These are phyloP conservation scores for Globisporangium polare DNA, from an alignment of 352 stramenopile species.

Conservation along the genomic window DNA sequence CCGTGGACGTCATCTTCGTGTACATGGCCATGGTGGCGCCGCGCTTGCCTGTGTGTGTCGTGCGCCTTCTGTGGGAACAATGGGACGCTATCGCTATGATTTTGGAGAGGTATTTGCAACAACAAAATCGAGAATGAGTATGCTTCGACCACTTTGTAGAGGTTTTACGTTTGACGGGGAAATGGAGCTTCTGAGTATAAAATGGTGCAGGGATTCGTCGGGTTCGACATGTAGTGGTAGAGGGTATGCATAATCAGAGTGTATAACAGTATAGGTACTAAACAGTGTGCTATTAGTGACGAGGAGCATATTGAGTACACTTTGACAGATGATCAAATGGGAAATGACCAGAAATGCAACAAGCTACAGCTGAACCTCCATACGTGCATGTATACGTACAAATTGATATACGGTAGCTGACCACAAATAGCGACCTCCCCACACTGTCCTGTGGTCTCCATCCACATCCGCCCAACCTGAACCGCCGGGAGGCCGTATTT, in stretches of 20 bases:
- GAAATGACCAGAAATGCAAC: too few species aligned
- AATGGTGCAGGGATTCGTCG: slow-evolving; percentile 4
- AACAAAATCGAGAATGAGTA: too few species aligned
- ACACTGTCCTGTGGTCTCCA: not conserved
- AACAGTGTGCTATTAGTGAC: not conserved
- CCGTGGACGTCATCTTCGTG: slow-evolving; percentile 71
- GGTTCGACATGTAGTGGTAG: not conserved
- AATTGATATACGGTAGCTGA: too few species aligned
- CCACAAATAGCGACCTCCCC: not conserved
- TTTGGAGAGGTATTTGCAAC: too few species aligned
- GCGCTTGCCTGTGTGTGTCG: not conserved
- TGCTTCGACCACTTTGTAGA: too few species aligned
- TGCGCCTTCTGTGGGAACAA: too few species aligned
- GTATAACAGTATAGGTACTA: not conserved
- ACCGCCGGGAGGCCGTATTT: slow-evolving; percentile 3
- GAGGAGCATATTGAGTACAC: not conserved
- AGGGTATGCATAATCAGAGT: not conserved
- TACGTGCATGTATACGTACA: too few species aligned
- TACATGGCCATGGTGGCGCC: slow-evolving; percentile 53
- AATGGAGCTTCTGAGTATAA: not conserved
- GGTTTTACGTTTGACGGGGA: too few species aligned
- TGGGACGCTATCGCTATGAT: too few species aligned
- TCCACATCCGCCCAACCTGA: not conserved
- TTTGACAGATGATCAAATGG: not conserved
- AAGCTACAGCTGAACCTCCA: too few species aligned